A percentile compares a stretch with the other conserved stretches of the same genome.
phyloP scores from a whole-genome alignment of 495 filamentous ascomycete species.

The Aspergillus incahuasiensis region DNA sequence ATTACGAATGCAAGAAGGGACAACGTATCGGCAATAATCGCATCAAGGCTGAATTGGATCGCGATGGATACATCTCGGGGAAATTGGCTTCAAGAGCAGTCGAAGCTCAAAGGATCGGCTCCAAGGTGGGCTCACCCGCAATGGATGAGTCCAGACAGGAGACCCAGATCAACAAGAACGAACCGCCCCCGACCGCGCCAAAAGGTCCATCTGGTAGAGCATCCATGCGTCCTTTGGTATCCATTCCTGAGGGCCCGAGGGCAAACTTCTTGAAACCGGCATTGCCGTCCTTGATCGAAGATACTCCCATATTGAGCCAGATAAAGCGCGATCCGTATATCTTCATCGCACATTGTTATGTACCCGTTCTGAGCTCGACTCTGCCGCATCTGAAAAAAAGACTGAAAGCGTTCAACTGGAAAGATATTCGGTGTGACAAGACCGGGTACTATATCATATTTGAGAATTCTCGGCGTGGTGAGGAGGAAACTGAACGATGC shows the following conservation, averaged over 20 bases:
- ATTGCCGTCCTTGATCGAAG: conserved; percentile 50
- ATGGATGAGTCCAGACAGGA: conserved; percentile 27
- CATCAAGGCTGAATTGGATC: conserved; percentile 81
- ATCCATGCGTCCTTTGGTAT: conserved; percentile 29
- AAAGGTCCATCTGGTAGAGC: conserved; percentile 77
- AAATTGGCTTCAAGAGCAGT: conserved; percentile 66
- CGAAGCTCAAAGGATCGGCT: conserved; percentile 56
- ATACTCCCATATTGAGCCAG: conserved; percentile 55
- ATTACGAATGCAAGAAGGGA: conserved; percentile 55
- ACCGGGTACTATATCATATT: conserved; percentile 91
- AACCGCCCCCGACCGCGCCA: conserved; percentile 75
- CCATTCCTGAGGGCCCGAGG: conserved; percentile 47
- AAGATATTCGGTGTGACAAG: conserved; percentile 72
- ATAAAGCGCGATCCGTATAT: conserved; percentile 84
- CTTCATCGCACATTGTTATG: conserved; percentile 80
- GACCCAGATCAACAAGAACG: conserved; percentile 39
- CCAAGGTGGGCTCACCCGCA: conserved; percentile 22
- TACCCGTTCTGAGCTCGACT: conserved; percentile 81
- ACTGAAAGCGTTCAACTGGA: conserved; percentile 70
- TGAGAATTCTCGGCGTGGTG: conserved; percentile 66
- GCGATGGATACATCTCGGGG: conserved; percentile 74
- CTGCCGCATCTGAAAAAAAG: conserved; percentile 83
- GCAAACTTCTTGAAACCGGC: conserved; percentile 39
- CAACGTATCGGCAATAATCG: conserved; percentile 66
- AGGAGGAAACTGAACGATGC: conserved; percentile 74